Evolutionary conservation across 2,329 filamentous ascomycete genomes (phyloP), one percentile per base, ranked within the genome.

Genomic region (Penicillium brasilianum): DNA sequence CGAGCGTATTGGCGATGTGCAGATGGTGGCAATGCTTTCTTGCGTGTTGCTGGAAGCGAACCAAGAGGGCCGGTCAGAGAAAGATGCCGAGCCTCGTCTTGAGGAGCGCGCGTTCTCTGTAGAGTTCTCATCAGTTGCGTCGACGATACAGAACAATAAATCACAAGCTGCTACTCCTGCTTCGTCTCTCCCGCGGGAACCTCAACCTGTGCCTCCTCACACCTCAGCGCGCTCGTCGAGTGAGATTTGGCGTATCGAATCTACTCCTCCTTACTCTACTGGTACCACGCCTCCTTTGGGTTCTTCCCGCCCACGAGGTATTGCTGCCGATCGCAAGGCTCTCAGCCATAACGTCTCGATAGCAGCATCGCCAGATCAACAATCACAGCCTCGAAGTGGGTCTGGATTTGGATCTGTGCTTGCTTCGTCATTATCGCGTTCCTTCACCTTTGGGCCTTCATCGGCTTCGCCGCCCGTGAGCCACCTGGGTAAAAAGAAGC

Each of bases 1-100:
- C 61, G 87, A 89, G 69, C 76, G 74, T 9, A 78, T 83, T 37
- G 86, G 83, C n/a, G 86, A 89, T 71, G 77, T 87, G 1, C 87
- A 89, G 69, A 87, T 88, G 84, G 79, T 89, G 36, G 87, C 85
- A n/a, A 87, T 87, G 83, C 74, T 89, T 39, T 86, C 87, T 4
- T 87, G 85, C 64, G 80, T 88, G 36, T 81, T 88, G 57, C 76
- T 81, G 14, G 81, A 85, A 66, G 79, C 82, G 20, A 79, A 81
- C 61, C 74, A 75, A 13, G 77, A 80, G 39, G 75, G 74, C 25
- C 74, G 69, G 25, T 69, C 75, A 3, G 75, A 77, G 25, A 58
- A 56, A 8, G 46, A 55, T 28, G 59, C 66, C 50, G 53, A 63
- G n/a, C 77, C 78, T 68, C 75, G 77, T 4, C 76, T 78, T 68